A percentile compares a stretch with the other conserved stretches of the same genome.
Conservation (phyloP, 139 green algal species). For the Tetradesmus obliquus region DNA sequence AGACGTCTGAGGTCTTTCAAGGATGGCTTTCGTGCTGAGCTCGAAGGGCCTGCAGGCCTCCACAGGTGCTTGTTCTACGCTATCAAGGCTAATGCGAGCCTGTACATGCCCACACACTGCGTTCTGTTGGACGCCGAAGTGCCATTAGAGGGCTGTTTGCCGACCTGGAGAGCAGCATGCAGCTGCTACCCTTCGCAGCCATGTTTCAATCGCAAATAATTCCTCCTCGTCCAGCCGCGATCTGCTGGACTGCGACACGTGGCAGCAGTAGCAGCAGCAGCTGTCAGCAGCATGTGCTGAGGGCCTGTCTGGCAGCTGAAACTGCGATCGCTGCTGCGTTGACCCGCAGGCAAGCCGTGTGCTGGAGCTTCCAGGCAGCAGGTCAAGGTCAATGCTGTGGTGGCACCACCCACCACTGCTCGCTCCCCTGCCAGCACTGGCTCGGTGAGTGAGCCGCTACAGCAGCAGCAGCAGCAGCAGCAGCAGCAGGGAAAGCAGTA, state of each 20-base stretch:
- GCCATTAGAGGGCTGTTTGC: background rate
- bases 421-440: slow-evolving; percentile 66
- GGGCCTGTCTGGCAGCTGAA: background rate
- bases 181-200: background rate
- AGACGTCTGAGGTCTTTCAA: background rate
- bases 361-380: slow-evolving; percentile 26
- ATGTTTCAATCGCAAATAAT: background rate
- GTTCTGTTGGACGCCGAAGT: background rate
- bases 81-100: background rate
- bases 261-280: slow-evolving; percentile 3
- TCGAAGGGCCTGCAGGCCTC: background rate
- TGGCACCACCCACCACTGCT: slow-evolving; percentile 49
- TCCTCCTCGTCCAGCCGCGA: background rate
- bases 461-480: background rate
- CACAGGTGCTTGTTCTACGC: background rate
- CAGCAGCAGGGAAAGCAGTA: background rate
- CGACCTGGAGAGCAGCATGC: background rate
- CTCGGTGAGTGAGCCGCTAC: slow-evolving; percentile 50
- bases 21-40: background rate
- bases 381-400: slow-evolving; percentile 52
- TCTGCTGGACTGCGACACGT: background rate
- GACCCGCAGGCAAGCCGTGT: slow-evolving; percentile 27
- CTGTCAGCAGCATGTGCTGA: background rate
- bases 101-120: background rate
- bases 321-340: background rate